Evolutionary conservation across 495 filamentous ascomycete species (phyloP).

Genomic region (Cairneyella variabilis): DNA sequence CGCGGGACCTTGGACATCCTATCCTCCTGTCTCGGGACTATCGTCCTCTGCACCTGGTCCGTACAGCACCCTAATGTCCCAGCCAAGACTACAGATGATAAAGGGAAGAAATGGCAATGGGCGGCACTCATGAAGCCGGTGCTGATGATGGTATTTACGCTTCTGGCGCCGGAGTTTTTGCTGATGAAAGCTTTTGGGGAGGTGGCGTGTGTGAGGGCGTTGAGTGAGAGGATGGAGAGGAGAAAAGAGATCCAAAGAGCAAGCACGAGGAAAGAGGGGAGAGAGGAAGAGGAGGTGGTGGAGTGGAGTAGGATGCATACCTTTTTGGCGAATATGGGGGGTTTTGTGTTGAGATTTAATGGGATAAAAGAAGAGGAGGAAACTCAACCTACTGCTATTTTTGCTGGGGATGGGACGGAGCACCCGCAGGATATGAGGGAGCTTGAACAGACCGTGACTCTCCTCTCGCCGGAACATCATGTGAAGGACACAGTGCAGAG

Average conservation of each 20-base stretch:
- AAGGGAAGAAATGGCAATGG: neutral
- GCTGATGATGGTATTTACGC: slow-evolving; percentile 22
- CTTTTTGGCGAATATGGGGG: slow-evolving; percentile 38
- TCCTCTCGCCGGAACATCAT: no score
- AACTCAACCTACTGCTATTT: neutral
- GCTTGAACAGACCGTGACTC: no score
- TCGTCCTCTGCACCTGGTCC: slow-evolving; percentile 29
- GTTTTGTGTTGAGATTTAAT: slow-evolving; percentile 21
- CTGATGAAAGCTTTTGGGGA: slow-evolving; percentile 17
- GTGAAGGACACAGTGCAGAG: neutral
- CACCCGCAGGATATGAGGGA: no score
- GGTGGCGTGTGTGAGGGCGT: slow-evolving; percentile 3
- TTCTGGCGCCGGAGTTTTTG: slow-evolving; percentile 26
- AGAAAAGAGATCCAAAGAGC: no score
- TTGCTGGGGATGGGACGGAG: no score
- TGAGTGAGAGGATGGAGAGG: neutral
- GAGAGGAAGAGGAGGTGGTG: neutral
- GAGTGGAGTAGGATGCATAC: slow-evolving; percentile 31
- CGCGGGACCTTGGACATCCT: slow-evolving; percentile 8
- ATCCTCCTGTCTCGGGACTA: slow-evolving; percentile 20
- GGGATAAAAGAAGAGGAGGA: neutral
- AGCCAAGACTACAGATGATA: neutral
- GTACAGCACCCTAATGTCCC: slow-evolving; percentile 24
- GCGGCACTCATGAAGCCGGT: slow-evolving; percentile 15
- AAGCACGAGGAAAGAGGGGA: no score